Evolutionary conservation across 2,329 filamentous ascomycete genomes (phyloP).

Genomic region (Botrytis paeoniae): DNA sequence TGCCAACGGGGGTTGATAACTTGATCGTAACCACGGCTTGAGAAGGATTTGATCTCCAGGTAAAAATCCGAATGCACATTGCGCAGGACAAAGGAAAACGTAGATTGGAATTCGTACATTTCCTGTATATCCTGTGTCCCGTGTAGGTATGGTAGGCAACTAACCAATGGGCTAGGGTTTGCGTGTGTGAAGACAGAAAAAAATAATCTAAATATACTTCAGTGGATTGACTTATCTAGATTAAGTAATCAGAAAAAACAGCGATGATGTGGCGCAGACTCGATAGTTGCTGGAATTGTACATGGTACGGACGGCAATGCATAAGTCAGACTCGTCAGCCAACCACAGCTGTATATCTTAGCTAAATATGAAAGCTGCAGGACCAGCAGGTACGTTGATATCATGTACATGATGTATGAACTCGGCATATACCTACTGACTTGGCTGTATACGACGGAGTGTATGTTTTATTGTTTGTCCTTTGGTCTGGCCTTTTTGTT

Average conservation of each 20-base stretch:
- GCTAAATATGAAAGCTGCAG: slow-evolving; percentile 12
- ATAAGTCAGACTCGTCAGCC: not conserved
- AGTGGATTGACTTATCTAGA: not conserved
- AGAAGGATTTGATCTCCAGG: not conserved
- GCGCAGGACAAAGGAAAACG: not conserved
- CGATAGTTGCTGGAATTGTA: not conserved
- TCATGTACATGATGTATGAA: not conserved
- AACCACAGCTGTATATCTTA: not conserved
- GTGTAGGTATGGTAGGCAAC: not conserved
- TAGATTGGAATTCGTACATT: not conserved
- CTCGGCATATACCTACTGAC: not conserved
- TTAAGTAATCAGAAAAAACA: not conserved
- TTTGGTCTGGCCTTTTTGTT: not conserved
- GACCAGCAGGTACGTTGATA: not conserved
- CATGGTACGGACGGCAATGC: not conserved
- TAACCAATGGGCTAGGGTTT: not conserved
- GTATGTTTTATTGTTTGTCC: not conserved
- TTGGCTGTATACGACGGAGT: not conserved
- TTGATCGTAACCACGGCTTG: not conserved
- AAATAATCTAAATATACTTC: slow-evolving; percentile 1
- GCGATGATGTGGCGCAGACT: slow-evolving; percentile 4
- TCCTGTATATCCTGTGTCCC: not conserved
- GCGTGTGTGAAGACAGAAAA: not conserved
- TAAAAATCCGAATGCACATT: not conserved
- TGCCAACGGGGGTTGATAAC: not conserved